Percentiles rank a stretch among this genome's conserved stretches.
These are phyloP conservation scores for Trichoderma pleuroti DNA, from an alignment of 2,329 filamentous ascomycete genomes.

Conservation along the genomic window DNA sequence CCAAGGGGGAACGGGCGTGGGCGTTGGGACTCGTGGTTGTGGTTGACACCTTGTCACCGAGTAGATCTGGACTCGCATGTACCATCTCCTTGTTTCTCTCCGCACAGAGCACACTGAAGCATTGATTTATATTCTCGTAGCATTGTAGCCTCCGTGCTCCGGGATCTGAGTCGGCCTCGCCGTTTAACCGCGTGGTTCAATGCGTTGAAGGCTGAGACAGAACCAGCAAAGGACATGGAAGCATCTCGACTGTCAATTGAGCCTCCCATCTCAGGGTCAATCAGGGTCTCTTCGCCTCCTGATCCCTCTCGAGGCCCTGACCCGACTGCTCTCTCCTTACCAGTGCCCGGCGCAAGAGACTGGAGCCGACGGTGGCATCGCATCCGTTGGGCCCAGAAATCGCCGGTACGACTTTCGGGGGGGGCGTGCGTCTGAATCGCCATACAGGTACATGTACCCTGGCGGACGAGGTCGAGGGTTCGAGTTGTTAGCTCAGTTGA, in stretches of 20 bases:
- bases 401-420: not conserved
- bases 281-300: not conserved
- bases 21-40: not conserved
- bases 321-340: not conserved
- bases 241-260: not conserved
- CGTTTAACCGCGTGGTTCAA: not conserved
- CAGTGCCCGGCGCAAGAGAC: not conserved
- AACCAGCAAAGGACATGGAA: not conserved
- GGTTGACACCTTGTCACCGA: not conserved
- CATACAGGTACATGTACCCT: not conserved
- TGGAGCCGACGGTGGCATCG: not conserved
- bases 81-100: not conserved
- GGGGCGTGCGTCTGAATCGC: conserved; percentile 10
- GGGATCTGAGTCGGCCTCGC: not conserved
- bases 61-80: not conserved
- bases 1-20: not conserved
- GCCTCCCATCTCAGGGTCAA: not conserved
- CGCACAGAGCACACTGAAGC: not conserved
- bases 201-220: not conserved
- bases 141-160: not conserved
- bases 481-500: not conserved
- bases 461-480: not conserved
- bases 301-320: not conserved
- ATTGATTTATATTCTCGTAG: not conserved
- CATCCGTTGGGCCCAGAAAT: conserved; percentile 1